Evolutionary conservation across 768 basidiomycete genomes (phyloP).

Genomic region (Rubroboletus pulcherrimus): DNA sequence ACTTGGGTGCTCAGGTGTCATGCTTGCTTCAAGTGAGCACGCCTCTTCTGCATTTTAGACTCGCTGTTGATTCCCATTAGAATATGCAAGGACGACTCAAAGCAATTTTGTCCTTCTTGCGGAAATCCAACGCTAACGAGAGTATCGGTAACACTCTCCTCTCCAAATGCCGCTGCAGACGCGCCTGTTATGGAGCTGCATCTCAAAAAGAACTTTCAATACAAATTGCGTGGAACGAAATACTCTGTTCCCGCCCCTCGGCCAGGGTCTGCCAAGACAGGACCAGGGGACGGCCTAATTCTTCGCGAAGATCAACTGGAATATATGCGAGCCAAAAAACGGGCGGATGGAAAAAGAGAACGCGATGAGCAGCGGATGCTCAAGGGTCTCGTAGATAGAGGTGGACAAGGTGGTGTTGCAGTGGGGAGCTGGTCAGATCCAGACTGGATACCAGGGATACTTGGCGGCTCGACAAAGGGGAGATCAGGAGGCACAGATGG

Average conservation of each 20-base stretch:
- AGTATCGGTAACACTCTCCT: conserved; percentile 82
- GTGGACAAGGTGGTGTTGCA: conserved; percentile 46
- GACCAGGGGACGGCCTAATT: conserved; percentile 78
- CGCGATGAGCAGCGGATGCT: conserved; percentile 70
- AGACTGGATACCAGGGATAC: conserved; percentile 86
- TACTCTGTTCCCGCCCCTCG: conserved; percentile 92
- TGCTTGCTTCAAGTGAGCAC: conserved; percentile 95
- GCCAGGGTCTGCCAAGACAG: conserved; percentile 80
- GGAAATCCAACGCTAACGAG: conserved; percentile 90
- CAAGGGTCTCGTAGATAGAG: conserved; percentile 54
- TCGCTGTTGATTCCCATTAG: conserved; percentile 38
- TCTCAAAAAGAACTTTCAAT: conserved; percentile 95
- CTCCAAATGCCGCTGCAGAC: conserved; percentile 56
- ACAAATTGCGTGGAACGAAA: conserved; percentile 84
- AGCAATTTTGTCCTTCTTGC: conserved; percentile 97
- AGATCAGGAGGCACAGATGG: conserved; percentile 51
- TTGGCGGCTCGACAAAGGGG: conserved; percentile 70
- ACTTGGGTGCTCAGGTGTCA: conserved; percentile 97
- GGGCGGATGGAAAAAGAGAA: conserved; percentile 64
- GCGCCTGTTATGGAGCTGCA: conserved; percentile 80
- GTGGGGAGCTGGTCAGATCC: conserved; percentile 92
- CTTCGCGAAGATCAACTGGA: conserved; percentile 90
- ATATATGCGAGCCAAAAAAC: conserved; percentile 79
- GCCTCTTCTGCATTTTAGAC: not conserved
- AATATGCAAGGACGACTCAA: conserved; percentile 91